A percentile compares a stretch with the other conserved stretches of the same genome.
Conservation (phyloP, 2,329 filamentous ascomycete species). For the Endothia cerciana region DNA sequence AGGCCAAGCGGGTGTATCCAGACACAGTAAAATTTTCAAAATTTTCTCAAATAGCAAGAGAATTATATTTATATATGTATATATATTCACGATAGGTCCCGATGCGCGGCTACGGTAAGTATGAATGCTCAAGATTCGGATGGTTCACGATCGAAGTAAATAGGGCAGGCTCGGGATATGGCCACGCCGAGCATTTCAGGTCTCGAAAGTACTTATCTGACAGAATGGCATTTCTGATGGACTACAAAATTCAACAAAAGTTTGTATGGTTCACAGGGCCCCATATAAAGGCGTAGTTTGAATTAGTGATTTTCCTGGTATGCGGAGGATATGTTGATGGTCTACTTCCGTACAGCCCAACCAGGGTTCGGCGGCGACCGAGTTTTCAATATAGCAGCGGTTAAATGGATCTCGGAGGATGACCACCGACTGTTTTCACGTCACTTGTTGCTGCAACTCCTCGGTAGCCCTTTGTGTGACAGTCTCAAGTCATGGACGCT, state of each 20-base stretch:
- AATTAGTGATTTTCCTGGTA: not conserved
- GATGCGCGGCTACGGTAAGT: too few species aligned
- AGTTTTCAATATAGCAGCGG: conserved; percentile 16
- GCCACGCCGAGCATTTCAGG: not conserved
- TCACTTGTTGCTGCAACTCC: not conserved
- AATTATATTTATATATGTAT: too few species aligned
- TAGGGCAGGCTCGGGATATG: not conserved
- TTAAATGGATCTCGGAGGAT: conserved; percentile 23
- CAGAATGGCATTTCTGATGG: not conserved
- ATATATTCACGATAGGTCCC: too few species aligned
- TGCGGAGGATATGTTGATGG: conserved; percentile 9
- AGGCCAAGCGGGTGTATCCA: not conserved
- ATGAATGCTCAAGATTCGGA: not conserved
- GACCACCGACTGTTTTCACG: conserved; percentile 9
- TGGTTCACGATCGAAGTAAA: not conserved
- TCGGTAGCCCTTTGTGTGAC: not conserved
- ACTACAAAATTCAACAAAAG: not conserved
- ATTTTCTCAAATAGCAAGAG: not conserved
- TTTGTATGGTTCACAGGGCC: not conserved
- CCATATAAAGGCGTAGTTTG: too few species aligned
- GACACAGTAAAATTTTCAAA: not conserved
- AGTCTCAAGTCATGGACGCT: not conserved
- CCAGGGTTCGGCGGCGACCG: not conserved
- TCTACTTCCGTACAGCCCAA: not conserved
- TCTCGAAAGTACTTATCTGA: not conserved